Evolutionary conservation across 2,329 filamentous ascomycete species (phyloP).

Genomic region (Thermothelomyces thermophilus): DNA sequence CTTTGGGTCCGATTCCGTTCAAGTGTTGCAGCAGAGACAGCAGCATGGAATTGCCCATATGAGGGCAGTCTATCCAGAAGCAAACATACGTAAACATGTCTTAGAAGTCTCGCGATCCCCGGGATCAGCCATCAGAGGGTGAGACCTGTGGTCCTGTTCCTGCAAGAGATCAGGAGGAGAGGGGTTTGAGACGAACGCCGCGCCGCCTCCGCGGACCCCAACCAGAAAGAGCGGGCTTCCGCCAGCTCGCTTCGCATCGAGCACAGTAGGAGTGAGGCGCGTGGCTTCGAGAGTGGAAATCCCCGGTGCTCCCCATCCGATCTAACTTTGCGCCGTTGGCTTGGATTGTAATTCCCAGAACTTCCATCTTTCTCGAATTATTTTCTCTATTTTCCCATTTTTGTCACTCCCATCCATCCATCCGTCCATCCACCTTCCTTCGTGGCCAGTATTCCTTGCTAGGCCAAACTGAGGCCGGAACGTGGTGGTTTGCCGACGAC

Average conservation of each 20-base stretch:
- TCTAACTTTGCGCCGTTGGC: constrained; percentile 10
- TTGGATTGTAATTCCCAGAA: constrained; percentile 1
- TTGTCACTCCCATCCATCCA: too few relatives aligned
- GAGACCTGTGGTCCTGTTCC: neutral
- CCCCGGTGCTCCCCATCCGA: constrained; percentile 4
- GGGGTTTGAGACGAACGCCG: constrained; percentile 7
- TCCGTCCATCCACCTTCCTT: neutral
- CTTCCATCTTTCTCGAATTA: neutral
- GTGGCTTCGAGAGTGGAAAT: neutral
- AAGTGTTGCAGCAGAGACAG: constrained; percentile 6
- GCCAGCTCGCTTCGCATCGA: neutral
- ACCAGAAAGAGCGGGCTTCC: constrained; percentile 1
- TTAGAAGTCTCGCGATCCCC: neutral
- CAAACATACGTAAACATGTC: constrained; percentile 6
- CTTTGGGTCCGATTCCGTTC: constrained; percentile 2
- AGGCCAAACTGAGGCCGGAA: neutral
- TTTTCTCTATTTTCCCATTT: too few relatives aligned
- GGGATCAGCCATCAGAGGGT: neutral
- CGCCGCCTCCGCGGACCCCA: constrained; percentile 9
- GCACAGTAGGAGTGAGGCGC: constrained; percentile 14
- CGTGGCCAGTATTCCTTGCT: neutral
- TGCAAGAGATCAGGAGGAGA: neutral
- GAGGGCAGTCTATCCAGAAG: neutral
- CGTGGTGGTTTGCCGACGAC: constrained; percentile 15
- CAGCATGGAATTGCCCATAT: neutral